These are phyloP conservation scores for Lactarius evosmus DNA, from an alignment of 768 basidiomycete species.

Conservation along the genomic window DNA sequence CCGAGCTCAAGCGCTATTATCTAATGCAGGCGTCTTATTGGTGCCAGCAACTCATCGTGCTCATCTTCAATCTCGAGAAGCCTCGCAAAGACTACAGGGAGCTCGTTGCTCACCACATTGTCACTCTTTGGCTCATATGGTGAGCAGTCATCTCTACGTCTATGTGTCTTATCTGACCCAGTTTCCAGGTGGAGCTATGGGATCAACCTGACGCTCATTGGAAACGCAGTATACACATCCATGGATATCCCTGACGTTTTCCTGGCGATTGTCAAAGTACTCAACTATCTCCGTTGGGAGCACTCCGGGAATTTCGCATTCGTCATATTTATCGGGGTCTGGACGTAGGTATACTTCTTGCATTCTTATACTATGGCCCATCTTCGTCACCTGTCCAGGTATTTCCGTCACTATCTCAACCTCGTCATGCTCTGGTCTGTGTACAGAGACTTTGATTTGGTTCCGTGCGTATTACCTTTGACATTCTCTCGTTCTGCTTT, in stretches of 20 bases:
- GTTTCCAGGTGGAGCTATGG: conserved; percentile 74
- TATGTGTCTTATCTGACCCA: not conserved
- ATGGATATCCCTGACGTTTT: conserved; percentile 96
- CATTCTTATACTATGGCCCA: not conserved
- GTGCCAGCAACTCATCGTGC: conserved; percentile 88
- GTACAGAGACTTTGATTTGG: conserved; percentile 69
- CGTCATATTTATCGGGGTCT: conserved; percentile 60
- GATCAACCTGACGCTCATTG: conserved; percentile 79
- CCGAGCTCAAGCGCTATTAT: conserved; percentile 86
- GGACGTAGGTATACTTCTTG: conserved; percentile 63
- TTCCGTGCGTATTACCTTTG: conserved; percentile 56
- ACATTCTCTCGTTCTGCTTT: not conserved
- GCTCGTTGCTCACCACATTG: conserved; percentile 85
- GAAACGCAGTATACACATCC: conserved; percentile 88
- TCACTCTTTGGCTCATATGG: conserved; percentile 94
- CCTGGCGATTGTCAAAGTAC: conserved; percentile 82
- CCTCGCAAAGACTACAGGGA: conserved; percentile 90
- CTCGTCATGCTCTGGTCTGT: conserved; percentile 84
- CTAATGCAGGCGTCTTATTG: conserved; percentile 92
- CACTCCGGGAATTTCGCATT: conserved; percentile 62
- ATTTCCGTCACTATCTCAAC: conserved; percentile 93
- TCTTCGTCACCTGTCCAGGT: conserved; percentile 45
- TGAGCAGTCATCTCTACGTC: conserved; percentile 37
- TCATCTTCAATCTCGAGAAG: conserved; percentile 84
- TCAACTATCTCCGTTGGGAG: conserved; percentile 81